Evolutionary conservation across 257 asterid genomes (phyloP).

Genomic region (Solanum sparsipilum): DNA sequence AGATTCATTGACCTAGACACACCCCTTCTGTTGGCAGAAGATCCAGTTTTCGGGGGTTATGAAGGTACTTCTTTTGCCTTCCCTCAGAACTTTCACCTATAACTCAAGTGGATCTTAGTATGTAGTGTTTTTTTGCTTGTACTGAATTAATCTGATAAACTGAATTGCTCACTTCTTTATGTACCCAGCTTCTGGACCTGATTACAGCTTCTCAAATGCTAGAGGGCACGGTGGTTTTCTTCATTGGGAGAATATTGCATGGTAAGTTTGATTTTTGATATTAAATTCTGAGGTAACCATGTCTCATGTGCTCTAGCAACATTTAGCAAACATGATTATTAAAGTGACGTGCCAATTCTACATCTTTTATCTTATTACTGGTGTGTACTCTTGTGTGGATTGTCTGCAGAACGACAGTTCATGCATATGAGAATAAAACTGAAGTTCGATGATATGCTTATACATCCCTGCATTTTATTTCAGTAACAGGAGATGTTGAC

Average conservation of each 20-base stretch:
- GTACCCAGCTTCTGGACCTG: constrained; percentile 62
- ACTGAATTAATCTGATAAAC: neutral
- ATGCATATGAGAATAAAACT: neutral
- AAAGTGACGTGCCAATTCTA: neutral
- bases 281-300: neutral
- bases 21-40: constrained; percentile 78
- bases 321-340: neutral
- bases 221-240: constrained; percentile 90
- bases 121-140: neutral
- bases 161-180: constrained; percentile 6
- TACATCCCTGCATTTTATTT: neutral
- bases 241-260: constrained; percentile 61
- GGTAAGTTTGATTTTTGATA: constrained; percentile 23
- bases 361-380: neutral
- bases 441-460: neutral
- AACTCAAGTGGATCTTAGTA: neutral
- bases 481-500: neutral
- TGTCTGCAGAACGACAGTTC: neutral
- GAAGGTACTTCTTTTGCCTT: constrained; percentile 41
- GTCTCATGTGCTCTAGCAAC: neutral
- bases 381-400: neutral
- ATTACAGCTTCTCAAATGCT: constrained; percentile 67
- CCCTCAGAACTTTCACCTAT: neutral
- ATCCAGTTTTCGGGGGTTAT: constrained; percentile 83
- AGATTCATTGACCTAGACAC: constrained; percentile 86